Base-by-base conservation (phyloP, 139 green algal genomes). In the Astrephomene gubernaculifera region DNA sequence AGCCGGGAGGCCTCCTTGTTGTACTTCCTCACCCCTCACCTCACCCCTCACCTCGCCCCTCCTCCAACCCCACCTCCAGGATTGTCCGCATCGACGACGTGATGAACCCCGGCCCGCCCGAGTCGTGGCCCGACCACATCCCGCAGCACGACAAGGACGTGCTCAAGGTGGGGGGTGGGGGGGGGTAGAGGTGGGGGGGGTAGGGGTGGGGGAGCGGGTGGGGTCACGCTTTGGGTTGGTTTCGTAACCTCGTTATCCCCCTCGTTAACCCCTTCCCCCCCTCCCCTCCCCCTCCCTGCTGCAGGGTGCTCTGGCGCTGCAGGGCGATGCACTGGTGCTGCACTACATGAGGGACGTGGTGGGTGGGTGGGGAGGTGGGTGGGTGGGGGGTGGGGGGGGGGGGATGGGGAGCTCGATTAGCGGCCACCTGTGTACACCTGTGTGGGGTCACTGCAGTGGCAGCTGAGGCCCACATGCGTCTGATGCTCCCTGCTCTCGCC, bases 121-220 rank as follows among this genome's bases (percentile, higher is more conserved):
- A 68, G 35, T 82, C 68, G 41, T 98, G 94, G 93, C 44, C 67
- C 25, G 94, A 97, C 69, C 72, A 98, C 52, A 67, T 99, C 22
- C 85, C 94, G 10, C 79, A 98, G 87, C 94, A 98, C 85, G 33
- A 79, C 17, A 91, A 90, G 63, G 93, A 98, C 68, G 87, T 97
- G 70, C 89, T 96, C 49, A 82, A 70, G 65, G 79, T 85, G 63
- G 21, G n/a, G 8, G 63, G 63, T 71, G 63, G 63, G n/a, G 22
- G 17, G 57, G 57, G 27, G 57, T 33, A 9, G 49, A 5, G 22
- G 61, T 21, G 29, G 61, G 61, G 61, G n/a, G 61, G 61, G 29
- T 10, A 70, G 27, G 61, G 49, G 49, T 12, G 12, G 49, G 49
- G 14, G 49, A 25, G 49, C 49, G 17, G 49, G 49, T 25, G 49